Base-by-base conservation (phyloP, 257 asterid species). In the Hygrophila difformis region DNA sequence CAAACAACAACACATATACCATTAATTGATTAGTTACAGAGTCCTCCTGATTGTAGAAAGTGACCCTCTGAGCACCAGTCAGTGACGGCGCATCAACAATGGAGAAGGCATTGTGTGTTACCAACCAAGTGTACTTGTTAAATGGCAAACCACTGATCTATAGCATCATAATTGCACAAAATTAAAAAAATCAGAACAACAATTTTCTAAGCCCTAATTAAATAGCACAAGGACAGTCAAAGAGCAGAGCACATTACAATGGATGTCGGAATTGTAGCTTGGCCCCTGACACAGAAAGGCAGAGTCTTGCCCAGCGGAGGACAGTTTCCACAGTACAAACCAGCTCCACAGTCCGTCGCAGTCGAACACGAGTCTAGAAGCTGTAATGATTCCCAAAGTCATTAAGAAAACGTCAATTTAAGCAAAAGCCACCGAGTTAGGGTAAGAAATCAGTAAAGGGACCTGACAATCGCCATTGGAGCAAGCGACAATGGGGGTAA, bases 1-100 rank as follows among this genome's bases (percentile, higher is more conserved):
- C 37, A 9, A 5, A 33, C 1, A 41, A 55, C 53, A 53, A 60
- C 37, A n/a, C 29, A 15, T 47, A 41, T 63, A 73, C 98, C 69
- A 73, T 72, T 75, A 89, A 72, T 51, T 89, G 98, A 70, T 85
- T 89, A 47, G 98, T 75, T 51, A 89, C 94, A 24, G 81, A 61
- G 53, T 89, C 98, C 57, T 89, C 98, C 54, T 89, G 98, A 69
- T 89, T 89, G 67, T 77, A 85, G 75, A 85, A 85, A 31, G 98
- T 89, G 60, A 82, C 49, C 49, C 98, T 78, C 60, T 82, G 82
- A 26, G 76, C 71, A 59, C 94, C 96, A 24, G 88, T 77, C 57
- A 75, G 19, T 6, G 67, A 70, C 0, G 94, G 96, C 0, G 94
- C 96, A 67, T 85, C 88, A 47, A 77, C 93, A 57, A 78, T 82